These are phyloP conservation scores for Ligustrum vulgare DNA, from an alignment of 257 asterid species.

Conservation along the genomic window DNA sequence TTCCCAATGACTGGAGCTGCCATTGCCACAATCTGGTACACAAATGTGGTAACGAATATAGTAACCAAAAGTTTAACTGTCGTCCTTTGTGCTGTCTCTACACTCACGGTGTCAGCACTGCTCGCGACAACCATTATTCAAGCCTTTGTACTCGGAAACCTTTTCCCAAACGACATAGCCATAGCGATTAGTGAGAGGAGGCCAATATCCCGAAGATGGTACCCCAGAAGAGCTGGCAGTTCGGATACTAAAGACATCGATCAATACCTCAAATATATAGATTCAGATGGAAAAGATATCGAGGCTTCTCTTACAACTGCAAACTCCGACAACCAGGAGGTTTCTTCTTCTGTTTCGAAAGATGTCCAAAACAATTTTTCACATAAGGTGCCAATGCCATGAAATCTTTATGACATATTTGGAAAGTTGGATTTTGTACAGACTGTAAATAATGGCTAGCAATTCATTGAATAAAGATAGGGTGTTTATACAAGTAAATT, in stretches of 20 bases:
- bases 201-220: slow-evolving; percentile 37
- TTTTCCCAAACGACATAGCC: slow-evolving; percentile 78
- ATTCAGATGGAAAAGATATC: slow-evolving; percentile 6
- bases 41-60: slow-evolving; percentile 38
- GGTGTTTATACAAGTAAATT: too few relatives aligned
- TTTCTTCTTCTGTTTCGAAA: neutral
- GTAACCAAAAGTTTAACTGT: slow-evolving; percentile 43
- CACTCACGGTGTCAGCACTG: slow-evolving; percentile 53
- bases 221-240: slow-evolving; percentile 53
- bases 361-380: neutral
- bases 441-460: too few relatives aligned
- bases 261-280: neutral
- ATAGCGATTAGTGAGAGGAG: slow-evolving; percentile 65
- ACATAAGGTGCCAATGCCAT: neutral
- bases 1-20: slow-evolving; percentile 91
- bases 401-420: neutral
- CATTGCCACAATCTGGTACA: slow-evolving; percentile 65
- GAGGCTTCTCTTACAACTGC: neutral
- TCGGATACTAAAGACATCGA: slow-evolving; percentile 53
- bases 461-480: too few relatives aligned
- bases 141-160: slow-evolving; percentile 60
- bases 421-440: too few relatives aligned
- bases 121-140: slow-evolving; percentile 66
- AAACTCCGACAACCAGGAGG: neutral
- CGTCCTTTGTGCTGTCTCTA: slow-evolving; percentile 48